These are phyloP conservation scores for Psilocybe tampanensis DNA, from an alignment of 768 basidiomycete genomes.

Conservation along the genomic window DNA sequence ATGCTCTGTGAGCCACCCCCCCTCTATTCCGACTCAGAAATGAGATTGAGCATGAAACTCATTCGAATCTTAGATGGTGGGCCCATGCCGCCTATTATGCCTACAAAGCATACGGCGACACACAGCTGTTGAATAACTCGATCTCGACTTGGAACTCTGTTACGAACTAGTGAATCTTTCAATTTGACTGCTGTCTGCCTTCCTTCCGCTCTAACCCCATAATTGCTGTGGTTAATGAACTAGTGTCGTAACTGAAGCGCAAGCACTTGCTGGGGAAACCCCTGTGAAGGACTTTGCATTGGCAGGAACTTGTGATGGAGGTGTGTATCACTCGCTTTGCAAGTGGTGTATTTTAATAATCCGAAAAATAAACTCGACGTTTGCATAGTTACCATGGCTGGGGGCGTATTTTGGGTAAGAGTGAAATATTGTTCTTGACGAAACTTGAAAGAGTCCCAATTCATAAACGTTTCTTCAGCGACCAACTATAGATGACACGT, in stretches of 20 bases:
- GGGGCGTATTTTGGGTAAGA: slow-evolving; percentile 57
- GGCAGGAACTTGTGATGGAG: slow-evolving; percentile 43
- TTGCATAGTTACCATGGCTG: slow-evolving; percentile 46
- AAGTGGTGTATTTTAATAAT: background rate
- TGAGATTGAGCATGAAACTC: background rate
- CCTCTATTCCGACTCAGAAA: background rate
- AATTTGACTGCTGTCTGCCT: background rate
- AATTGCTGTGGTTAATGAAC: background rate
- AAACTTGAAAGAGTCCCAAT: too few species aligned
- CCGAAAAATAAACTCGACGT: background rate
- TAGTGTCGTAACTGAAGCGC: slow-evolving; percentile 45
- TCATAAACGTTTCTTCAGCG: slow-evolving; percentile 30
- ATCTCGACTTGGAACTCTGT: slow-evolving; percentile 52
- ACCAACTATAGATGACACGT: slow-evolving; percentile 41
- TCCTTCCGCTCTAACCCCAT: background rate
- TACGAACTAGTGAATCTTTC: slow-evolving; percentile 41
- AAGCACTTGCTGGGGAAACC: slow-evolving; percentile 37
- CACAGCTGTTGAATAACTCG: slow-evolving; percentile 42
- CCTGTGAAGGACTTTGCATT: slow-evolving; percentile 45
- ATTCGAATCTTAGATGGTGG: slow-evolving; percentile 46
- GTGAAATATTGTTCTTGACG: background rate
- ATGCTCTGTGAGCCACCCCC: slow-evolving; percentile 39
- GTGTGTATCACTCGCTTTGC: slow-evolving; percentile 28
- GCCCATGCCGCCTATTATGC: slow-evolving; percentile 53
- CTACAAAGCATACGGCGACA: slow-evolving; percentile 49